Evolutionary conservation across 371 early-diverging fungal genomes (phyloP), one percentile per base, ranked within the genome.

Genomic region (Catenaria anguillulae): DNA sequence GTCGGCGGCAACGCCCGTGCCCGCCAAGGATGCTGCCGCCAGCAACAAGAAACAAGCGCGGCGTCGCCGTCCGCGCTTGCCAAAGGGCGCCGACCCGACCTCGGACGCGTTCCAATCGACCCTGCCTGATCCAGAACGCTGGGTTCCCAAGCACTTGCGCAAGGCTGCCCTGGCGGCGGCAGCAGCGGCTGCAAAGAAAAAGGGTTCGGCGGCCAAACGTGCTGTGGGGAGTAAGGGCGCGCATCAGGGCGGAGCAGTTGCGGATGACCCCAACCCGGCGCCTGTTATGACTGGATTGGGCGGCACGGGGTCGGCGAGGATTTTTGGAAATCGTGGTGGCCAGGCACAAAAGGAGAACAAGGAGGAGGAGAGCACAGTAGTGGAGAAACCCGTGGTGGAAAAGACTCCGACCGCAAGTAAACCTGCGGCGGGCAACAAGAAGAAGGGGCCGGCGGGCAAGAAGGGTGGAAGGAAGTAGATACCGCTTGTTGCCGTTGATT

Each of bases 101-200:
- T 68, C 66, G 5, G 63, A 71, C 13, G 37, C 37, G 37, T 4
- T 13, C 37, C 8, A 4, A 13, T 4, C 37, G 37, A 8, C 4
- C 37, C 8, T 37, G 23, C 81, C 84, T 42, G 85, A 88, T 71
- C 87, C 87, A 33, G 86, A 86, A 65, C 76, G 87, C 37, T 87
- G 88, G 88, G 33, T 86, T 19, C n/a, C n/a, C n/a, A n/a, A n/a
- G n/a, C n/a, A n/a, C n/a, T n/a, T n/a, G n/a, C n/a, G n/a, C n/a
- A n/a, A 46, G 24, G 46, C 46, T 4, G 8, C 37, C 8, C 37
- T 4, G 37, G 8, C 37, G 37, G 8, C 37, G 37, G n/a, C n/a
- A n/a, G n/a, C n/a, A n/a, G n/a, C n/a, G 37, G 37, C 37, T 13
- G 37, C 37, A 4, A 37, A 37, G 37, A 4, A 13, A 4, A 13